phyloP scores from a whole-genome alignment of 176 grass and related monocot genomes.

The Metroxylon sagu region DNA sequence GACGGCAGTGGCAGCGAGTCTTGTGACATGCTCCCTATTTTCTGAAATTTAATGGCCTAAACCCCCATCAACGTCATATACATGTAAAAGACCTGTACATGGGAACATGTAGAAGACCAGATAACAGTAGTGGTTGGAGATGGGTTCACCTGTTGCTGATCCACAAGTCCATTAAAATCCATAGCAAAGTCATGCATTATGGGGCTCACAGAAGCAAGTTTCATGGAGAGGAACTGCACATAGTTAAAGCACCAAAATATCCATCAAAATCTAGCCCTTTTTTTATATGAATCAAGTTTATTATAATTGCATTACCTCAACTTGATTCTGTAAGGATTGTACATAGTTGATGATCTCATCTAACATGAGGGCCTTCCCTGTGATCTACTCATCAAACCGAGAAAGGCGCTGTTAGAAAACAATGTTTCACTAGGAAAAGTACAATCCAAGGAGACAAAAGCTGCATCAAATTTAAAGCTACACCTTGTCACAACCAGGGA shows the following conservation, averaged over 20 bases:
- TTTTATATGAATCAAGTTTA: background rate
- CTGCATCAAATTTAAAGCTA: background rate
- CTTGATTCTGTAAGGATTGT: conserved; percentile 45
- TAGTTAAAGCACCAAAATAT: conserved; percentile 2
- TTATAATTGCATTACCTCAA: conserved; percentile 22
- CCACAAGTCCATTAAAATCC: background rate
- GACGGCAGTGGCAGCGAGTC: conserved; percentile 15
- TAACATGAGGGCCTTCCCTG: conserved; percentile 34
- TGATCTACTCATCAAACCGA: conserved; percentile 11
- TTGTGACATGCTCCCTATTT: conserved; percentile 7
- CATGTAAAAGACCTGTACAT: no score
- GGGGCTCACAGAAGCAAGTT: conserved; percentile 29
- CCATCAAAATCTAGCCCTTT: no score
- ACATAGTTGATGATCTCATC: conserved; percentile 53
- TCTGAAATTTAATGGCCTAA: conserved; percentile 5
- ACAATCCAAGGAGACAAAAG: background rate
- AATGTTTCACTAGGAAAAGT: background rate
- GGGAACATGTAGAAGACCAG: no score
- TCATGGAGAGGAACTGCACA: conserved; percentile 42
- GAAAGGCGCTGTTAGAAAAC: background rate
- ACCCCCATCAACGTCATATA: background rate
- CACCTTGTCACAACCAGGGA: conserved; percentile 44
- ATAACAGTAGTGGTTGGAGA: background rate
- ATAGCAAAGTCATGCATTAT: conserved; percentile 5
- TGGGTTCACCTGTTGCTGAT: background rate